A percentile compares a stretch with the other conserved stretches of the same genome.
Evolutionary conservation across 1,284 basidiomycete genomes (phyloP).

Genomic region (Ustilago lituana): DNA sequence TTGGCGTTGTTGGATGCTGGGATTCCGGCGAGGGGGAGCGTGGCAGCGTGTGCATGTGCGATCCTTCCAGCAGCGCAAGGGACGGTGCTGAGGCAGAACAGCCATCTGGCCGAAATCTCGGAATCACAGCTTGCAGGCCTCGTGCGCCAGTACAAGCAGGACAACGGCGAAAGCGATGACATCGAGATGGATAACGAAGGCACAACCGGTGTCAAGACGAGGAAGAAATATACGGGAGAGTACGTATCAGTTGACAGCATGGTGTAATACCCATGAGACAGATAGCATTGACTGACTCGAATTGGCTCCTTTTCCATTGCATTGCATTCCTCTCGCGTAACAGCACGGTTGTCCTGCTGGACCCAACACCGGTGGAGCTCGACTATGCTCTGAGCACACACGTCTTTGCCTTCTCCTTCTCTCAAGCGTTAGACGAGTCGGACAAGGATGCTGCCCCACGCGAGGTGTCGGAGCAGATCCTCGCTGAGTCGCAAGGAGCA

Average conservation of each 20-base stretch:
- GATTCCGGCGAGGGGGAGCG: conserved; percentile 69
- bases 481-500: conserved; percentile 37
- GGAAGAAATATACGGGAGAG: conserved; percentile 30
- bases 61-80: conserved; percentile 68
- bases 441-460: conserved; percentile 9
- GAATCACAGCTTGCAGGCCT: conserved; percentile 32
- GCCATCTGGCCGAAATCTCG: conserved; percentile 22
- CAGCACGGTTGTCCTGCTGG: conserved; percentile 51
- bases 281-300: conserved; percentile 5
- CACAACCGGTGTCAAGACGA: neutral
- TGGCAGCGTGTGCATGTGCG: conserved; percentile 69
- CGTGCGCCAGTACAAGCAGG: conserved; percentile 36
- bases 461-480: conserved; percentile 35
- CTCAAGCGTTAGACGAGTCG: conserved; percentile 20
- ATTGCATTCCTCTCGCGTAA: no score
- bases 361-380: conserved; percentile 57
- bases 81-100: conserved; percentile 38
- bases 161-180: conserved; percentile 14
- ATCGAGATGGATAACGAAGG: conserved; percentile 28
- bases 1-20: conserved; percentile 70
- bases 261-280: no score
- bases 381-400: conserved; percentile 55
- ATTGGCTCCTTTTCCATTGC: no score
- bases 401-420: conserved; percentile 58
- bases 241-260: conserved; percentile 11